Evolutionary conservation across 306 rosid genomes (phyloP), one percentile per base, ranked within the genome.

Genomic region (Inga leiocalycina): DNA sequence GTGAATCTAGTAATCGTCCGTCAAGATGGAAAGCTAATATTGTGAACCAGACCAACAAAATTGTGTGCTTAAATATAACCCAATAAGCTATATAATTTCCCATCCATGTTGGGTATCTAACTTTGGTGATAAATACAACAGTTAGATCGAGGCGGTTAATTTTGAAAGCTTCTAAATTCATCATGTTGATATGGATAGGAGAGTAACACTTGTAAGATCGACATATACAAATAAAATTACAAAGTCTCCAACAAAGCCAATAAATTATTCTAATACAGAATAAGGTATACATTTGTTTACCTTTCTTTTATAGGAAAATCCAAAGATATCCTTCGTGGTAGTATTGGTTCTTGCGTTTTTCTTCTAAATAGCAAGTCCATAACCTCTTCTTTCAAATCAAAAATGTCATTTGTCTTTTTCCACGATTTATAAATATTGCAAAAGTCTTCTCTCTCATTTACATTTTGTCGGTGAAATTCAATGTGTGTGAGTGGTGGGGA

Each of bases 11-110:
- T 27, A 72, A 22, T 22, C 35, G 32, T 72, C 19, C 24, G 27
- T 14, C 59, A 22, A 45, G 76, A 72, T 44, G 76, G 76, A 71
- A 71, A 71, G 39, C 19, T 59, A 22, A 43, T 22, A 49, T 71
- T 45, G 19, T 24, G 13, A 4, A 71, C 3, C 24, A 8, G 11
- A 37, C 17, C 15, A 24, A 61, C 30, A 61, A 11, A 0, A 32
- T 57, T 57, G 15, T 61, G 6, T 9, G 35, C 30, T 10, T 64
- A 13, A 27, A 27, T 11, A 64, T 30, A 64, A 32, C 16, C 30
- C 30, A 7, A 56, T 20, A 30, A 30, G 8, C 39, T 64, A 34
- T 68, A 37, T 56, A 56, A 17, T 15, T 67, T 41, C 73, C 20
- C 14, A 32, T 66, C 71, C 34, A 66, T 14, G 44, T 20, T 34